phyloP scores from a whole-genome alignment of 805 yeast species.

The Suhomyces tanzawaensis region DNA sequence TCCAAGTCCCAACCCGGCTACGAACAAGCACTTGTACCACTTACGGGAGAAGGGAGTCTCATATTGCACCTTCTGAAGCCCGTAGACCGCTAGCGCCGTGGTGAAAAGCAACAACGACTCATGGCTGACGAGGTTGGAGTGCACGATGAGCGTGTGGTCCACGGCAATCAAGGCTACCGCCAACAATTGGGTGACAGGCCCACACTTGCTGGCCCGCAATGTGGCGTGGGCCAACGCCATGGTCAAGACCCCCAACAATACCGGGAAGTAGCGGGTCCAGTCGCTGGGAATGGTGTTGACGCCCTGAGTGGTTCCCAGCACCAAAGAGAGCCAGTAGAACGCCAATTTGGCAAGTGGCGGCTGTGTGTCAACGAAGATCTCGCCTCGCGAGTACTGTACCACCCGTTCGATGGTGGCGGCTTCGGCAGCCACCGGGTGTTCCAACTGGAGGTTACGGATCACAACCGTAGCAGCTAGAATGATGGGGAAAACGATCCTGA shows the following conservation, averaged over 20 bases:
- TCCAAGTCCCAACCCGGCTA: slow-evolving; percentile 54
- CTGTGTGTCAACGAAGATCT: slow-evolving; percentile 66
- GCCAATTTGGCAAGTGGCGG: slow-evolving; percentile 69
- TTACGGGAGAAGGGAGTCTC: slow-evolving; percentile 40
- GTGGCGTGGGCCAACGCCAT: slow-evolving; percentile 54
- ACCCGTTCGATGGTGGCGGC: slow-evolving; percentile 41
- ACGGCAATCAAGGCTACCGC: slow-evolving; percentile 52
- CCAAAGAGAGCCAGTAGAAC: slow-evolving; percentile 50
- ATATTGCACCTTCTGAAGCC: slow-evolving; percentile 49
- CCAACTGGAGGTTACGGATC: not conserved
- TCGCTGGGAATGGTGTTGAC: slow-evolving; percentile 16
- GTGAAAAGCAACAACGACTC: slow-evolving; percentile 47
- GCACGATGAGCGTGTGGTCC: slow-evolving; percentile 66
- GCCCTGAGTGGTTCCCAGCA: slow-evolving; percentile 29
- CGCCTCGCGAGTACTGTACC: slow-evolving; percentile 50
- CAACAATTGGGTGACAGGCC: slow-evolving; percentile 47
- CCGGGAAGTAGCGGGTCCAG: slow-evolving; percentile 57
- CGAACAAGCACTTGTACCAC: slow-evolving; percentile 54
- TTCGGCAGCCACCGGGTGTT: slow-evolving; percentile 50
- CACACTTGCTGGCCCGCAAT: slow-evolving; percentile 54
- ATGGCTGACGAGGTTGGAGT: slow-evolving; percentile 48
- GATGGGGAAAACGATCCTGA: slow-evolving; percentile 21
- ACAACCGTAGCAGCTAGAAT: slow-evolving; percentile 3
- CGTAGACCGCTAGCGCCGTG: slow-evolving; percentile 48
- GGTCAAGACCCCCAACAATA: slow-evolving; percentile 51